Base-by-base conservation (phyloP, 2,329 filamentous ascomycete species). In the Chaetomium sp. region DNA sequence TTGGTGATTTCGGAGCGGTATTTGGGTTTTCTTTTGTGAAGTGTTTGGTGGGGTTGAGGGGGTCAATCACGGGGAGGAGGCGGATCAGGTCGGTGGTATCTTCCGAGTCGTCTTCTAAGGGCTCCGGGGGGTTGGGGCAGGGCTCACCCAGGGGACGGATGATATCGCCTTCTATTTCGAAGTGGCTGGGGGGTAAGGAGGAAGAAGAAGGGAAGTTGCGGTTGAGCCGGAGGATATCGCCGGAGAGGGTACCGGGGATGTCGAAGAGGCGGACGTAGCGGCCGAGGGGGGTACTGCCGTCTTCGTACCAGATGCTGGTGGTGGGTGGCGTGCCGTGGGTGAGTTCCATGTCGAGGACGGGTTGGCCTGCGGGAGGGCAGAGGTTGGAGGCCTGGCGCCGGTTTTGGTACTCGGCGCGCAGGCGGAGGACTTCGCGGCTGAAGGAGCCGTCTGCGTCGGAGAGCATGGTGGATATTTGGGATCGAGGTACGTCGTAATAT, bases 1-100 rank as follows among this genome's bases (percentile, higher is more conserved):
- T 68, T 67, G 14, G 52, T 27, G 33, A 68, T 64, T 53, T 68
- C 66, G 57, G 59, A 62, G 27, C 57, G 40, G 54, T 68, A 68
- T 52, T 66, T 67, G 10, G 52, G 44, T 55, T 63, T 62, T 55
- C n/a, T n/a, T 68, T 67, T 14, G 60, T 49, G 46, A 67, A 68
- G 38, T 67, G 65, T 57, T 59, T 58, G 5, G 58, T 40, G 7
- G 53, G 38, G 45, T 67, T 58, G 41, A 65, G 10, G n/a, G n/a
- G n/a, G n/a, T n/a, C n/a, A n/a, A 66, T 47, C 10, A 63, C 4
- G 19, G 63, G 65, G 14, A 67, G 62, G 27, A 41, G 44, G 36
- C 36, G 19, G n/a, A 58, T 10, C 14, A 59, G 41, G 33, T 58
- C 55, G 34, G 14, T 7, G 19, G 46, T 14, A 37, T 59, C 47